Conservation (phyloP, 768 basidiomycete genomes). For the Suillus ampliporus region DNA sequence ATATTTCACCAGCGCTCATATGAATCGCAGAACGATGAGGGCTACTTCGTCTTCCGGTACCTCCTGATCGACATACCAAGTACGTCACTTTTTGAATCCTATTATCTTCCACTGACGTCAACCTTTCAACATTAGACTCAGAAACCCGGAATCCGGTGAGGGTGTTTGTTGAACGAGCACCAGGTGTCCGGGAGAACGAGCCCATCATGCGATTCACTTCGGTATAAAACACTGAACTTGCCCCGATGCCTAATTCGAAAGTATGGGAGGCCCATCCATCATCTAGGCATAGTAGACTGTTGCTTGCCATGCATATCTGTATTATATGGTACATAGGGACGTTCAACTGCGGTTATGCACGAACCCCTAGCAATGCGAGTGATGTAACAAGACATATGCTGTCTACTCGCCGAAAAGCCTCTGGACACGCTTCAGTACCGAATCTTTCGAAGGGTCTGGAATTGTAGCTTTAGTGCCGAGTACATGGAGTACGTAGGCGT, state of each 20-base stretch:
- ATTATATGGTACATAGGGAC: constrained; percentile 27
- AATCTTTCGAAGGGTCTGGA: constrained; percentile 93
- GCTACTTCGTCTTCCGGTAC: constrained; percentile 80
- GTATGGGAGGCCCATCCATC: constrained; percentile 2
- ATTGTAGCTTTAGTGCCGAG: constrained; percentile 6
- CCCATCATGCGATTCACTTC: constrained; percentile 72
- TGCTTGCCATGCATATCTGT: constrained; percentile 25
- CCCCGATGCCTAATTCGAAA: constrained; percentile 4
- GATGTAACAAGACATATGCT: constrained; percentile 11
- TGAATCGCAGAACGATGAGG: constrained; percentile 65
- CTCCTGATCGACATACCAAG: constrained; percentile 81
- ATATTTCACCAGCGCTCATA: constrained; percentile 14
- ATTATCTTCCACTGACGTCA: constrained; percentile 9
- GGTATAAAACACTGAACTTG: constrained; percentile 26
- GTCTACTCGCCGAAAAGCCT: constrained; percentile 91
- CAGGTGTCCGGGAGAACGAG: constrained; percentile 73
- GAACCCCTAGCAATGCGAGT: constrained; percentile 16
- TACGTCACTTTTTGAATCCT: constrained; percentile 46
- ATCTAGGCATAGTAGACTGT: constrained; percentile 20
- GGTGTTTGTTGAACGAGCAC: constrained; percentile 70
- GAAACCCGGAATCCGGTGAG: constrained; percentile 64
- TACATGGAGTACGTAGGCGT: constrained; percentile 7
- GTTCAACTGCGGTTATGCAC: constrained; percentile 31
- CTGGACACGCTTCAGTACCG: constrained; percentile 94
- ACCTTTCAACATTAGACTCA: constrained; percentile 51